A percentile compares a stretch with the other conserved stretches of the same genome.
Evolutionary conservation across 257 asterid species (phyloP).

Genomic region (Oldenlandia corymbosa): DNA sequence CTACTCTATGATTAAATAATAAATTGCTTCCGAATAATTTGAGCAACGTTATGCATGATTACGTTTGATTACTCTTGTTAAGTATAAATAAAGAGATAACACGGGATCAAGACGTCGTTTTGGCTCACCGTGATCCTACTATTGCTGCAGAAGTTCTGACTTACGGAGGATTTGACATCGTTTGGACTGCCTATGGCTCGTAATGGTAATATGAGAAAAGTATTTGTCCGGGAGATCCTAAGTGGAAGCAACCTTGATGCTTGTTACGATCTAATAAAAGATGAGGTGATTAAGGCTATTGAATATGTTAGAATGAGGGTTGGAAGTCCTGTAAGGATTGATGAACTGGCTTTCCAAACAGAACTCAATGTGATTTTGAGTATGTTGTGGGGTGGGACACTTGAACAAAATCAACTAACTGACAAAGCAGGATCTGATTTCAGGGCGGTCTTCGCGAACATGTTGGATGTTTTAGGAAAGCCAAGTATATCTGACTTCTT

Average conservation of each 20-base stretch:
- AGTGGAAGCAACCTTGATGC: conserved; percentile 31
- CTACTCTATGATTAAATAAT: too few relatives aligned
- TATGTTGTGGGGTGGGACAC: conserved; percentile 36
- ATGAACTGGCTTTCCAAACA: conserved; percentile 22
- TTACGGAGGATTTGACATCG: conserved; percentile 39
- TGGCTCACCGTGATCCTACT: conserved; percentile 38
- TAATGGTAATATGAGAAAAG: conserved; percentile 48
- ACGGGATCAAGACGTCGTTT: conserved; percentile 31
- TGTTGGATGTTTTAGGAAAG: conserved; percentile 4
- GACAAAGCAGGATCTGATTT: conserved; percentile 11
- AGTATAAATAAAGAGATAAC: conserved; percentile 30
- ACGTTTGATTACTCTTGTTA: too few relatives aligned
- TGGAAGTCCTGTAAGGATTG: conserved; percentile 15
- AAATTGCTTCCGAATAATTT: too few relatives aligned
- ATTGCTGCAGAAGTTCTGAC: conserved; percentile 9
- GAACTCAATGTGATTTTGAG: conserved; percentile 22
- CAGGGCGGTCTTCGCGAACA: conserved; percentile 23
- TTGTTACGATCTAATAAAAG: conserved; percentile 23
- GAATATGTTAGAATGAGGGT: conserved; percentile 2
- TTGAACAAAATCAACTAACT: conserved; percentile 18
- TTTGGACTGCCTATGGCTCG: conserved; percentile 34
- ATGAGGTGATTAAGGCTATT: conserved; percentile 27
- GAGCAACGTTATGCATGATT: too few relatives aligned
- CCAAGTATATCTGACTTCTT: conserved; percentile 53
- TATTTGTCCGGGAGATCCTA: conserved; percentile 39